These are phyloP conservation scores for Diaporthe citrichinensis DNA, from an alignment of 2,329 filamentous ascomycete species.

Conservation along the genomic window DNA sequence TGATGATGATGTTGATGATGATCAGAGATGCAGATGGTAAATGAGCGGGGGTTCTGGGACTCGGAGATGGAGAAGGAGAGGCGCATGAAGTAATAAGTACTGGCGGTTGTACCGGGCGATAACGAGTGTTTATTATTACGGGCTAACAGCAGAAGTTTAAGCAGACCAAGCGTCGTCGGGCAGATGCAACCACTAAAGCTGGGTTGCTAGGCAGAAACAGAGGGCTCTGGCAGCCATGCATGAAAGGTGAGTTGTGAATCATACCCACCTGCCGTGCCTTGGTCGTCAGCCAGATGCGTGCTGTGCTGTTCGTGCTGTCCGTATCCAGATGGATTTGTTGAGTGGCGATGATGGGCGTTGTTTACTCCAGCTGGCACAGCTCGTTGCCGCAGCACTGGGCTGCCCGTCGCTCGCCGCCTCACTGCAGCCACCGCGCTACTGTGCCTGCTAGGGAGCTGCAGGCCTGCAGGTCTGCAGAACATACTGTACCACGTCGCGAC, in stretches of 20 bases:
- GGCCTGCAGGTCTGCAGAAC: conserved; percentile 14
- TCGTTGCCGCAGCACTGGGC: conserved; percentile 29
- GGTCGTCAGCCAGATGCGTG: neutral
- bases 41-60: neutral
- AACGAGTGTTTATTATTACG: conserved; percentile 35
- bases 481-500: neutral
- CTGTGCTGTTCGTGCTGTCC: conserved; percentile 10
- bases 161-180: conserved; percentile 8
- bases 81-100: conserved; percentile 33
- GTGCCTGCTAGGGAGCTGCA: conserved; percentile 1
- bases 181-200: conserved; percentile 10
- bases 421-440: conserved; percentile 8
- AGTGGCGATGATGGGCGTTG: conserved; percentile 2
- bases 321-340: conserved; percentile 18
- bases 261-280: conserved; percentile 16
- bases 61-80: conserved; percentile 21
- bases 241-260: conserved; percentile 21
- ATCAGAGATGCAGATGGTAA: conserved; percentile 11
- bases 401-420: neutral
- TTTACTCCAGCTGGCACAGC: conserved; percentile 25
- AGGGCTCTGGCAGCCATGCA: conserved; percentile 27
- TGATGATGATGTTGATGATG: neutral
- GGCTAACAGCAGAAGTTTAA: conserved; percentile 18
- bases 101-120: conserved; percentile 29
- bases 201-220: conserved; percentile 22